phyloP scores from a whole-genome alignment of 306 rosid species.

The Quercus parvula region DNA sequence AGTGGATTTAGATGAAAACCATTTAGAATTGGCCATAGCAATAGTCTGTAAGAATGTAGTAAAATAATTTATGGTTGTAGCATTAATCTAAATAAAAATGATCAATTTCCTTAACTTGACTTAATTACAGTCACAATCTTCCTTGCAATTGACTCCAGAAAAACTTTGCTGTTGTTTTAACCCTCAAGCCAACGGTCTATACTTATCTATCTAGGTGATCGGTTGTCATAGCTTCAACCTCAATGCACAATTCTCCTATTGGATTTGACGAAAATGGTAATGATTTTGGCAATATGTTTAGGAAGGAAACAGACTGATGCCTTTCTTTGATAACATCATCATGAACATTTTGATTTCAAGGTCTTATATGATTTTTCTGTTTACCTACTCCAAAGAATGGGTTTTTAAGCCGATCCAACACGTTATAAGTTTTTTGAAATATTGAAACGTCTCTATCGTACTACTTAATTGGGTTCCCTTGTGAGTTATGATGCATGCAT shows the following conservation, averaged over 20 bases:
- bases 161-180: not conserved
- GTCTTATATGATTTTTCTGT: constrained; percentile 26
- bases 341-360: constrained; percentile 29
- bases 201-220: constrained; percentile 26
- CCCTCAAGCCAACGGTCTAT: constrained; percentile 10
- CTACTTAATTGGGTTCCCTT: too few relatives aligned
- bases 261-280: too few relatives aligned
- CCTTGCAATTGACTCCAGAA: constrained; percentile 41
- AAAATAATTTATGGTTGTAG: not conserved
- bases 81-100: not conserved
- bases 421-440: too few relatives aligned
- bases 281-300: constrained; percentile 13
- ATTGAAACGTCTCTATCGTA: too few relatives aligned
- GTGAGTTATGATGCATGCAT: too few relatives aligned
- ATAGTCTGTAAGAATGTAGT: too few relatives aligned
- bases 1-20: too few relatives aligned
- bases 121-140: constrained; percentile 3
- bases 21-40: too few relatives aligned
- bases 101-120: not conserved
- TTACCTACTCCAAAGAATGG: constrained; percentile 28
- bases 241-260: not conserved
- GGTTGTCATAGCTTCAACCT: constrained; percentile 33
- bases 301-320: constrained; percentile 15
- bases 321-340: constrained; percentile 4
- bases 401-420: not conserved